Evolutionary conservation across 208 protist species (phyloP), one percentile per base, ranked within the genome.

Genomic region (Trypanosoma avium): DNA sequence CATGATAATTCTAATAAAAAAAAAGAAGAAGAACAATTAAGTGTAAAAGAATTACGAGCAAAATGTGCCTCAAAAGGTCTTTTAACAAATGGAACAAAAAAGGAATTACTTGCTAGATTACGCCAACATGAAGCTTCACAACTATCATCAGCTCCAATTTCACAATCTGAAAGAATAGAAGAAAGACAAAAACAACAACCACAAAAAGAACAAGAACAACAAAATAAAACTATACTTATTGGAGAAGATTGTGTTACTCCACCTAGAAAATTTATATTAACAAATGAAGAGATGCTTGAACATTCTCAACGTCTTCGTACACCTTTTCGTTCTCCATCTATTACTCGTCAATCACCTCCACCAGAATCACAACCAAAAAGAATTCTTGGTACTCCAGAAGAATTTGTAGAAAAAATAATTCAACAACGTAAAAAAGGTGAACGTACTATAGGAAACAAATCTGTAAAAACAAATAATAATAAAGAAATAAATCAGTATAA

Each of bases 61-160:
- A 49, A 12, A 40, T 88, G 82, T 42, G 45, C 47, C 22, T 64
- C 64, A n/a, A 63, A 52, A 8, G 79, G 82, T 10, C 70, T 88
- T 42, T 61, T 85, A 22, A 75, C 50, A 30, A 71, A 48, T 8
- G 79, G 82, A 15, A 64, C 63, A 0, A 85, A 86, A 49, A 38
- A 59, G 0, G 67, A 73, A 21, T 70, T 88, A 36, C 27, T 68
- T 22, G 52, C 62, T 10, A 48, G 62, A 38, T n/a, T 68, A 26
- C 53, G 40, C 19, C 32, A 68, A 36, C 42, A 68, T 27, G 22
- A 30, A 6, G 38, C 4, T 6, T 43, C 36, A 30, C 43, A 63
- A 43, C 29, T 29, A 13, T 30, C 58, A 1, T 17, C 13, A 17
- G 0, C 9, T 3, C 6, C 40, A 27, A 7, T 10, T 29, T 8